Conservation (phyloP, 2,329 filamentous ascomycete genomes). For the Cryphonectria carpinicola region DNA sequence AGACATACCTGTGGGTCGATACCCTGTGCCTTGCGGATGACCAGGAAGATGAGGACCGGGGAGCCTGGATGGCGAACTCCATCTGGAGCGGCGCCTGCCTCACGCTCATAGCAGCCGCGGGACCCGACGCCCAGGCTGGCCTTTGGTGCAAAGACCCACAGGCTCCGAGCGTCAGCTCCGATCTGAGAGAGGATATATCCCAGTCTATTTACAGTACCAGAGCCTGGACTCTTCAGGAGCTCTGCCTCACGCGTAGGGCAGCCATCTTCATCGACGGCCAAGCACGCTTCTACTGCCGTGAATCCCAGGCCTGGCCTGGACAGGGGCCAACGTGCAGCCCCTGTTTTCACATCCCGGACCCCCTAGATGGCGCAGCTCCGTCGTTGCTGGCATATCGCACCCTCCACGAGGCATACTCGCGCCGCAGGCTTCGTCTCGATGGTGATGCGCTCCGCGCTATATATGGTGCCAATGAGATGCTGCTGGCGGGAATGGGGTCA, state of each 20-base stretch:
- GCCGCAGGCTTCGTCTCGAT: not conserved
- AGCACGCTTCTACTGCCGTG: slow-evolving; percentile 7
- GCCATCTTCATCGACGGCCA: slow-evolving; percentile 1
- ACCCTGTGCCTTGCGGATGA: slow-evolving; percentile 13
- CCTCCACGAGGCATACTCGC: not conserved
- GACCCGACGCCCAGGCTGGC: slow-evolving; percentile 3
- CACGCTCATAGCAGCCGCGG: slow-evolving; percentile 8
- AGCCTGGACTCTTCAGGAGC: slow-evolving; percentile 10
- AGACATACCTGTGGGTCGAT: slow-evolving; percentile 14
- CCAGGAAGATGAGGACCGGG: not conserved
- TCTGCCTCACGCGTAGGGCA: not conserved
- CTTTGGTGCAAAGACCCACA: not conserved
- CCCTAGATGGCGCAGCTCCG: not conserved
- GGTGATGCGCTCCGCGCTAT: slow-evolving; percentile 9
- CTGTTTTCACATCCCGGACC: not conserved
- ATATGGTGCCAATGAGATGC: not conserved
- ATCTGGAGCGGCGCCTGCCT: slow-evolving; percentile 1
- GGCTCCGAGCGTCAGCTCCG: not conserved
- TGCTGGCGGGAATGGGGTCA: slow-evolving; percentile 5
- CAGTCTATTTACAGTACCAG: not conserved
- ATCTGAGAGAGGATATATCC: too few species aligned
- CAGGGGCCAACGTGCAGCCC: too few species aligned
- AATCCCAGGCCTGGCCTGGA: too few species aligned
- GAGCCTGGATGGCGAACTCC: not conserved
- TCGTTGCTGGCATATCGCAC: not conserved